Conservation (phyloP, 2,329 filamentous ascomycete species). For the Colletotrichum higginsianum region DNA sequence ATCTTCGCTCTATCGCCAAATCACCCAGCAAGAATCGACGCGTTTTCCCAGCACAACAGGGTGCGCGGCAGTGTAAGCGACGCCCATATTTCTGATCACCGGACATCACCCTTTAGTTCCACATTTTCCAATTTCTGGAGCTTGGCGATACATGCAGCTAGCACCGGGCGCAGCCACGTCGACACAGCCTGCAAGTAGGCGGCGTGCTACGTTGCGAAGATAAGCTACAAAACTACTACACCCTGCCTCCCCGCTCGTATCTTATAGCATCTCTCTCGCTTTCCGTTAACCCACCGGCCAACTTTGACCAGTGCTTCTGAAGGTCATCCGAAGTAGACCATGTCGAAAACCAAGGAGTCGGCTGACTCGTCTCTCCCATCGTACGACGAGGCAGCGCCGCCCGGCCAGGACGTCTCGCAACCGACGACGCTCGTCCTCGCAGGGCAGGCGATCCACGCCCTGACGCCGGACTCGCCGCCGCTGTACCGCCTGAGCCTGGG, state of each 20-base stretch:
- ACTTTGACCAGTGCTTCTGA: neutral
- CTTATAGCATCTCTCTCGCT: neutral
- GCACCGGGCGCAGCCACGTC: neutral
- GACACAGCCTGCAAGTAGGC: neutral
- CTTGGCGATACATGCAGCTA: neutral
- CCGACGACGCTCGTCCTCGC: constrained; percentile 10
- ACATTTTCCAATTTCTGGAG: too few species aligned
- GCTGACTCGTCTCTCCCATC: neutral
- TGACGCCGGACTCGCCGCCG: constrained; percentile 10
- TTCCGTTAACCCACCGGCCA: neutral
- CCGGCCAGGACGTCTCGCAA: constrained; percentile 12
- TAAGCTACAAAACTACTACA: neutral
- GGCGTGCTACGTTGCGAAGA: neutral
- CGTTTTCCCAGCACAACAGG: too few species aligned
- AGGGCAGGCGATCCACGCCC: constrained; percentile 2
- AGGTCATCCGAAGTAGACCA: neutral
- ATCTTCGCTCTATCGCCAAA: too few species aligned
- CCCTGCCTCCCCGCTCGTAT: neutral
- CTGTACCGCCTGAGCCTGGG: constrained; percentile 14
- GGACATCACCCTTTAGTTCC: too few species aligned
- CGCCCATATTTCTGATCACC: too few species aligned
- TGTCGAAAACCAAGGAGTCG: neutral
- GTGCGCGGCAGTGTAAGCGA: too few species aligned
- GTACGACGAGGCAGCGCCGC: neutral
- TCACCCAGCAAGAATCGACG: too few species aligned